Conservation (phyloP, 2,329 filamentous ascomycete species). For the Exophiala oligosperma region DNA sequence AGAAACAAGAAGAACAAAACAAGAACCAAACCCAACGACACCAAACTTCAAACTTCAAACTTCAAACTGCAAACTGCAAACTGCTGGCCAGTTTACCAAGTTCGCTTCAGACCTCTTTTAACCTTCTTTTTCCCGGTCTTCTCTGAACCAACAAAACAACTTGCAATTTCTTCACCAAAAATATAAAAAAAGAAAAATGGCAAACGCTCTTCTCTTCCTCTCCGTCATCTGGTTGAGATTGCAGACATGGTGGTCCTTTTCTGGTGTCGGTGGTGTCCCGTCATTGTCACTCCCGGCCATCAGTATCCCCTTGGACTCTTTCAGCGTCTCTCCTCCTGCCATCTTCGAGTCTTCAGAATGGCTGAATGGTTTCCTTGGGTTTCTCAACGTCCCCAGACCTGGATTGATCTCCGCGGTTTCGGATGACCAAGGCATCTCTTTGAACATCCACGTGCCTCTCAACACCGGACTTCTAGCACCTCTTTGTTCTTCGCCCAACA, state of each 20-base stretch:
- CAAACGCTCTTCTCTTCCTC: neutral
- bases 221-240: neutral
- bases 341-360: neutral
- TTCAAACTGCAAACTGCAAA: too few relatives aligned
- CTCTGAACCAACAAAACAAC: too few relatives aligned
- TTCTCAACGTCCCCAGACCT: neutral
- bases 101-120: too few relatives aligned
- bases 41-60: too few relatives aligned
- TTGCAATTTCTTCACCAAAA: too few relatives aligned
- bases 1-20: too few relatives aligned
- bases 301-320: neutral
- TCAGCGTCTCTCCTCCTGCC: neutral
- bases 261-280: neutral
- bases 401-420: neutral
- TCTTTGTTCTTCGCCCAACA: neutral
- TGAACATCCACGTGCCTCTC: neutral
- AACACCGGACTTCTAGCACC: neutral
- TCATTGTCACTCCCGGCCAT: neutral
- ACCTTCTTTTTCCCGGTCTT: too few relatives aligned
- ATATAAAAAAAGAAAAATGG: neutral
- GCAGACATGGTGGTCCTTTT: neutral
- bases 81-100: too few relatives aligned
- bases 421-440: neutral
- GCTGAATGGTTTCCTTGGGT: neutral
- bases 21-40: too few relatives aligned